Conservation (phyloP, 371 early-diverging fungal genomes). For the Lichtheimia corymbifera region DNA sequence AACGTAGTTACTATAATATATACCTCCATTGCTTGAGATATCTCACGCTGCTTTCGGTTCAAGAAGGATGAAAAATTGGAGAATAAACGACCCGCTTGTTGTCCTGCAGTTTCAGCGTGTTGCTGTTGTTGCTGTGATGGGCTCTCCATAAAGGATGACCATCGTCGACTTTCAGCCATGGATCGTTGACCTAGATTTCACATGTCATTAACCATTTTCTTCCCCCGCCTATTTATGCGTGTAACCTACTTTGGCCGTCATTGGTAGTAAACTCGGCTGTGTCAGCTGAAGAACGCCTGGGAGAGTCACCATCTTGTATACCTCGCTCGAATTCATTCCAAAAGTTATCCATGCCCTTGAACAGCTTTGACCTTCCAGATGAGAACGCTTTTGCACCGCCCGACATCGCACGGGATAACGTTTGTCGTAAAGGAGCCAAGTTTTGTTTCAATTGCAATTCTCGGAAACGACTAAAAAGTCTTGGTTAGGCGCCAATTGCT, state of each 20-base stretch:
- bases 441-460: constrained; percentile 64
- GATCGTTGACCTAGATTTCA: background rate
- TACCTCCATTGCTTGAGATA: constrained; percentile 52
- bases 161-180: constrained; percentile 8
- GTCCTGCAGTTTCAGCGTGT: constrained; percentile 47
- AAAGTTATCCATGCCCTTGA: constrained; percentile 53
- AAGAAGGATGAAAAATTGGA: constrained; percentile 60
- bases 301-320: constrained; percentile 16
- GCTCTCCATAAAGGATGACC: constrained; percentile 8
- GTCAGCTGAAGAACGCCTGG: constrained; percentile 13
- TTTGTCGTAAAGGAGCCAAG: constrained; percentile 60
- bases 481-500: no score
- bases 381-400: constrained; percentile 53
- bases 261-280: background rate
- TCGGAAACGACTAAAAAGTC: constrained; percentile 44
- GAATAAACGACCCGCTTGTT: constrained; percentile 57
- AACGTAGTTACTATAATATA: constrained; percentile 5
- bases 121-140: constrained; percentile 10
- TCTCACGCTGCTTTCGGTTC: constrained; percentile 54
- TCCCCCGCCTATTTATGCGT: background rate
- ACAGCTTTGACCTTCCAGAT: constrained; percentile 48
- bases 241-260: constrained; percentile 5
- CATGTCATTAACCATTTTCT: background rate
- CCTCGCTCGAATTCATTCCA: constrained; percentile 59
- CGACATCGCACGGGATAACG: constrained; percentile 63